Evolutionary conservation across 1,284 basidiomycete species (phyloP).

Genomic region (Ustilago lituana): DNA sequence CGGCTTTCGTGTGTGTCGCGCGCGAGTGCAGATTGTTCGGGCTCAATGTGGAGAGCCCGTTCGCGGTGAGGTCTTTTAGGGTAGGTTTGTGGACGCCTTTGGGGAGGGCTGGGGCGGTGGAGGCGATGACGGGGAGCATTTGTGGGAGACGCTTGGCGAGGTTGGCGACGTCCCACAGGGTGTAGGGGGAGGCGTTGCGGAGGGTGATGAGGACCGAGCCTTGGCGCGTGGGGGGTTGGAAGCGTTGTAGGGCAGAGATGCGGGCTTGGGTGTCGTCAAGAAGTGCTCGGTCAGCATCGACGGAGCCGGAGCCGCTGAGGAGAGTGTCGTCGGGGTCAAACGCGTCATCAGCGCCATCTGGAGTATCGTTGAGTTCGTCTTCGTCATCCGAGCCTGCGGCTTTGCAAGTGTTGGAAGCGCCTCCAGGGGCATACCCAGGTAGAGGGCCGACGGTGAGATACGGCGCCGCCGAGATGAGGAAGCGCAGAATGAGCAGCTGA

Average conservation of each 20-base stretch:
- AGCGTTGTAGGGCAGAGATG: constrained; percentile 69
- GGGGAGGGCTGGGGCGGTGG: constrained; percentile 54
- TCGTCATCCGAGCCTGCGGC: constrained; percentile 32
- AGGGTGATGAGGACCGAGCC: constrained; percentile 84
- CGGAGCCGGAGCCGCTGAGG: neutral
- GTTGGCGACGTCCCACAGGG: constrained; percentile 75
- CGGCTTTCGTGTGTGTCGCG: constrained; percentile 3
- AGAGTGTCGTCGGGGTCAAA: constrained; percentile 5
- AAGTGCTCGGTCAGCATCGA: constrained; percentile 55
- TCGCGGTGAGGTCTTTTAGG: constrained; percentile 28
- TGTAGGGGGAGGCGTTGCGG: constrained; percentile 87
- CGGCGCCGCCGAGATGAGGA: constrained; percentile 78
- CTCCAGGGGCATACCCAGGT: constrained; percentile 47
- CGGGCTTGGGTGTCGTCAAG: constrained; percentile 27
- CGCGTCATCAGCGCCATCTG: constrained; percentile 12
- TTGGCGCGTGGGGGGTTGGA: constrained; percentile 65
- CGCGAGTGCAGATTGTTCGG: constrained; percentile 36
- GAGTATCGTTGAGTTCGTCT: constrained; percentile 19
- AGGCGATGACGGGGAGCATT: constrained; percentile 73
- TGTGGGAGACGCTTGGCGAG: constrained; percentile 42
- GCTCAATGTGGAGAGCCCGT: constrained; percentile 31
- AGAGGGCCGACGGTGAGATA: constrained; percentile 71
- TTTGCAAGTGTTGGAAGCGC: constrained; percentile 57
- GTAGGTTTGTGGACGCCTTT: constrained; percentile 47
- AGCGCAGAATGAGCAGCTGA: constrained; percentile 85